Conservation (phyloP, 2,329 filamentous ascomycete species). For the Malbranchea zuffiana region DNA sequence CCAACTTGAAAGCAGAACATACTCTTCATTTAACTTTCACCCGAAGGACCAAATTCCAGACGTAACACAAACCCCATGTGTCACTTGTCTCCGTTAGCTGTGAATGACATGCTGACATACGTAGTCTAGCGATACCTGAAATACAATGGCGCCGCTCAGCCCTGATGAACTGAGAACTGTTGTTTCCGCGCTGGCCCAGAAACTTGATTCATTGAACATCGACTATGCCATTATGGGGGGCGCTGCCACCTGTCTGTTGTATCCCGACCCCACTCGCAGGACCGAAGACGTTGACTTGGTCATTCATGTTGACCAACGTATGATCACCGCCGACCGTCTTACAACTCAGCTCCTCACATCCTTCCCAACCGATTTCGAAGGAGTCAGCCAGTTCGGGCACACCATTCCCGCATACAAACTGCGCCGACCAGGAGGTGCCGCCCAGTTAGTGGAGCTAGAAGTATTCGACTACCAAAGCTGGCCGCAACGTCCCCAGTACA, state of each 20-base stretch:
- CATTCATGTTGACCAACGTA: constrained; percentile 13
- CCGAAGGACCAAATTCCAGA: too few relatives aligned
- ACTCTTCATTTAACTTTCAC: too few relatives aligned
- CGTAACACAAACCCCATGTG: too few relatives aligned
- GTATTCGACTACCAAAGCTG: constrained; percentile 14
- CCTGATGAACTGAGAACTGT: constrained; percentile 1
- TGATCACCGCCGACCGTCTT: constrained; percentile 12
- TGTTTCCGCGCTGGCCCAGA: constrained; percentile 10
- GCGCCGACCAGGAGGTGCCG: constrained; percentile 1
- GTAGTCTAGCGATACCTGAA: too few relatives aligned
- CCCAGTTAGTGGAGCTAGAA: constrained; percentile 10
- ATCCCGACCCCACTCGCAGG: constrained; percentile 1
- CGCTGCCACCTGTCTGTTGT: constrained; percentile 7
- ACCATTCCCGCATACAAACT: constrained; percentile 12
- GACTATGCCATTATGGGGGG: constrained; percentile 14
- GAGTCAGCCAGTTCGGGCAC: constrained; percentile 12
- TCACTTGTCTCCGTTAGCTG: too few relatives aligned
- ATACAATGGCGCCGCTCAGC: background rate
- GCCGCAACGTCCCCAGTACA: constrained; percentile 16
- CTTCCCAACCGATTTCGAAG: constrained; percentile 10
- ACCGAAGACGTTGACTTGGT: constrained; percentile 13
- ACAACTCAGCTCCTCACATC: constrained; percentile 9
- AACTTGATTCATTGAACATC: constrained; percentile 10
- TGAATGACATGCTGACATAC: too few relatives aligned
- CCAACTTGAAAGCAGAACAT: too few relatives aligned